Conservation (phyloP, 2,329 filamentous ascomycete genomes). For the Penicillium sp. region DNA sequence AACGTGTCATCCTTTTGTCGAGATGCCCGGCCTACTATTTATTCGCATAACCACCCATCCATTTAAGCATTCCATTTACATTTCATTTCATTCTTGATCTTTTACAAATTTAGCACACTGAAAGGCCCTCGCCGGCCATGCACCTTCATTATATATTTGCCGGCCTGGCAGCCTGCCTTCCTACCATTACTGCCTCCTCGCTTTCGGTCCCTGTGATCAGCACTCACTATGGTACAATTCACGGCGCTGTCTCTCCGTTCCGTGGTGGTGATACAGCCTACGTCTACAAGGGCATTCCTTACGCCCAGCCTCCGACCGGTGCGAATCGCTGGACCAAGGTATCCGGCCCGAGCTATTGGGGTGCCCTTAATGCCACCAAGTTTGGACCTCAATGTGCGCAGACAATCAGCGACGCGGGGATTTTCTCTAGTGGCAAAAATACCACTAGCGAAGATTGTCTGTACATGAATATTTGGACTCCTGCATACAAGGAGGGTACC, state of each 20-base stretch:
- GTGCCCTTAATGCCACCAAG: slow-evolving; percentile 6
- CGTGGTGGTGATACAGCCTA: slow-evolving; percentile 7
- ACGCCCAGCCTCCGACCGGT: slow-evolving; percentile 8
- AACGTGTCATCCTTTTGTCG: too few species aligned
- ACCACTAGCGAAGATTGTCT: slow-evolving; percentile 32
- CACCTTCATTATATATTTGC: neutral
- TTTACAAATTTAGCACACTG: too few species aligned
- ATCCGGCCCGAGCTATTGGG: slow-evolving; percentile 3
- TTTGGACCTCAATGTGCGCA: slow-evolving; percentile 8
- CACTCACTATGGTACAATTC: slow-evolving; percentile 7
- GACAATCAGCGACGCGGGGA: slow-evolving; percentile 6
- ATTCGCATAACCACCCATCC: too few species aligned
- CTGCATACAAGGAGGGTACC: slow-evolving; percentile 11
- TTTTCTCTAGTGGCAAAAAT: slow-evolving; percentile 25
- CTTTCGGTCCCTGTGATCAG: neutral
- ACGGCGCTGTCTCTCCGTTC: slow-evolving; percentile 8
- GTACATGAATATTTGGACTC: slow-evolving; percentile 36
- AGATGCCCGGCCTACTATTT: too few species aligned
- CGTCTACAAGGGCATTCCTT: slow-evolving; percentile 10
- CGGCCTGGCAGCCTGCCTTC: neutral
- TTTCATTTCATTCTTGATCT: too few species aligned
- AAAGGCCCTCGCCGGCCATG: too few species aligned
- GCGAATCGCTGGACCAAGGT: slow-evolving; percentile 8
- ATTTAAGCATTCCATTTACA: too few species aligned
- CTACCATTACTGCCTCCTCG: neutral